These are phyloP conservation scores for Grosmannia serpens DNA, from an alignment of 2,329 filamentous ascomycete genomes.

Conservation along the genomic window DNA sequence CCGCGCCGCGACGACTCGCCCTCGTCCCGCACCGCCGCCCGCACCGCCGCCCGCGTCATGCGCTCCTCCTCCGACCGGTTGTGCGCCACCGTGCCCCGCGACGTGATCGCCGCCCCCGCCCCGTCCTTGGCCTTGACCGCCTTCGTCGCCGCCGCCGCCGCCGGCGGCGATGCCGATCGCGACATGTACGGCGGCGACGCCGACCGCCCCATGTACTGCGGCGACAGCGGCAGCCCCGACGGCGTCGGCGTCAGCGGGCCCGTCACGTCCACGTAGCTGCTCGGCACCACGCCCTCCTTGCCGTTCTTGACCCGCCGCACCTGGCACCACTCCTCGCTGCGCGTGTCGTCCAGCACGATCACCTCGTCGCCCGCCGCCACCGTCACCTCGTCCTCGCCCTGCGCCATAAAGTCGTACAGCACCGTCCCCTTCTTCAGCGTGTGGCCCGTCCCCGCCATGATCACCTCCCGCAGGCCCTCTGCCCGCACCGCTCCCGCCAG, in stretches of 20 bases:
- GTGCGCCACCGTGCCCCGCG: conserved; percentile 62
- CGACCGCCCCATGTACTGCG: conserved; percentile 20
- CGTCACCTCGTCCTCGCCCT: conserved; percentile 92
- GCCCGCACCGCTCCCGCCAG: conserved; percentile 75
- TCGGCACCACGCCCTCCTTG: conserved; percentile 90
- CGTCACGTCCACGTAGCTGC: conserved; percentile 87
- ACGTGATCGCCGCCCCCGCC: conserved; percentile 35
- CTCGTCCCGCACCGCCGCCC: conserved; percentile 45
- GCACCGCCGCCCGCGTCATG: conserved; percentile 68
- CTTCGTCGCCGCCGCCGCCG: conserved; percentile 25
- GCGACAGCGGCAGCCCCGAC: conserved; percentile 13
- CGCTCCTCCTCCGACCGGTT: conserved; percentile 70
- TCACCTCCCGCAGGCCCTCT: conserved; percentile 74
- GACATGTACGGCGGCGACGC: conserved; percentile 26
- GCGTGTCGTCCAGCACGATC: conserved; percentile 73
- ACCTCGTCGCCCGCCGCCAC: conserved; percentile 87
- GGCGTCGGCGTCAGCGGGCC: conserved; percentile 44
- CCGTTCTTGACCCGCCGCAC: conserved; percentile 82
- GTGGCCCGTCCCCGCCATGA: conserved; percentile 62
- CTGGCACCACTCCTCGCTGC: conserved; percentile 98
- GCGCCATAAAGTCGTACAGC: conserved; percentile 92
- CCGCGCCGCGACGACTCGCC: conserved; percentile 34
- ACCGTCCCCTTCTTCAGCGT: conserved; percentile 72
- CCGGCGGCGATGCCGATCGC: conserved; percentile 4
- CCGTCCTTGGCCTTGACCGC: conserved; percentile 20